Evolutionary conservation across 192 early-diverging fungal species (phyloP).

Genomic region (Chytriomyces sp.): DNA sequence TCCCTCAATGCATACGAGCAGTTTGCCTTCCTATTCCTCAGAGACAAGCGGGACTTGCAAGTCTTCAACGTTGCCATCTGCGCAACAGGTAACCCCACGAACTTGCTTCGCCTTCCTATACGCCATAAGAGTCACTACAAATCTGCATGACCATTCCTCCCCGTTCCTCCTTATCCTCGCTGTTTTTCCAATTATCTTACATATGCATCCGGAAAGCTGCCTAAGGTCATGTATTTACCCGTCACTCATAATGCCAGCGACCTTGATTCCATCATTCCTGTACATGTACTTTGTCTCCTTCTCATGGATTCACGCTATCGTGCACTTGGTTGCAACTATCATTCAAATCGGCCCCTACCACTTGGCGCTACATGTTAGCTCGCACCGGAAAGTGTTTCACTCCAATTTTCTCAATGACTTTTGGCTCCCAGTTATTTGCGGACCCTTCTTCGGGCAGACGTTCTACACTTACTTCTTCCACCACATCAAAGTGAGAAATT

Average conservation of each 20-base stretch:
- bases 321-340: slow-evolving; percentile 31
- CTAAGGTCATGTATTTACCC: not conserved
- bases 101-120: slow-evolving; percentile 12
- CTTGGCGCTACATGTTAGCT: slow-evolving; percentile 38
- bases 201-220: not conserved
- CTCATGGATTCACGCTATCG: slow-evolving; percentile 31
- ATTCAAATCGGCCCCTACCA: slow-evolving; percentile 30
- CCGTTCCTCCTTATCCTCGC: not conserved
- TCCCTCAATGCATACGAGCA: slow-evolving; percentile 20
- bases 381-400: slow-evolving; percentile 29
- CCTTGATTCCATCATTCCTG: slow-evolving; percentile 39
- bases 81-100: slow-evolving; percentile 2
- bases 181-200: slow-evolving; percentile 29
- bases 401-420: slow-evolving; percentile 10
- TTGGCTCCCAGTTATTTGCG: slow-evolving; percentile 30
- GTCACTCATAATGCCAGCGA: not conserved
- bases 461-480: slow-evolving; percentile 46
- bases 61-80: slow-evolving; percentile 27
- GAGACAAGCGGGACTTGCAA: slow-evolving; percentile 26
- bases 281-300: slow-evolving; percentile 33
- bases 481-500: slow-evolving; percentile 41
- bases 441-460: slow-evolving; percentile 42
- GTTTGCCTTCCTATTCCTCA: slow-evolving; percentile 30
- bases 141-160: not conserved
- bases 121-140: not conserved